phyloP scores from a whole-genome alignment of 345 rosid genomes.

The Gossypium raimondii region DNA sequence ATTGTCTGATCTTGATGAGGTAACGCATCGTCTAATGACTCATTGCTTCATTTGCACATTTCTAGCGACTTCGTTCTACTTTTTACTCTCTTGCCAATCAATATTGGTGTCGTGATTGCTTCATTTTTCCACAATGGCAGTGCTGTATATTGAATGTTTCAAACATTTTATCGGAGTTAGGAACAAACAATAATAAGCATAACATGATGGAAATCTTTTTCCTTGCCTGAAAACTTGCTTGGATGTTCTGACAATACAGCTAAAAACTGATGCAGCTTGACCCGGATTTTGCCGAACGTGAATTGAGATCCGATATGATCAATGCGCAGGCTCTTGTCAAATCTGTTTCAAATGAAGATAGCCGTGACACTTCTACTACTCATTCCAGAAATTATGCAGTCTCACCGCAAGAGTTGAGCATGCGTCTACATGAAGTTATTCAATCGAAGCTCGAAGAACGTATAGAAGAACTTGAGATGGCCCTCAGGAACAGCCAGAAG shows the following conservation, averaged over 20 bases:
- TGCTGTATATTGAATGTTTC: not conserved
- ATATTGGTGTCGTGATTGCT: not conserved
- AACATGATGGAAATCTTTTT: not conserved
- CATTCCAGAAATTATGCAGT: conserved; percentile 55
- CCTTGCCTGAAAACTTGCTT: not conserved
- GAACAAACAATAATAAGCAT: not conserved
- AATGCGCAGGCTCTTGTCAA: conserved; percentile 26
- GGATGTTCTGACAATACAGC: conserved; percentile 7
- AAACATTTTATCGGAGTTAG: not conserved
- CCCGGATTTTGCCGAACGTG: conserved; percentile 59
- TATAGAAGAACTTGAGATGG: conserved; percentile 64
- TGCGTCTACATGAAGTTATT: conserved; percentile 68
- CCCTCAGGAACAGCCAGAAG: conserved; percentile 65
- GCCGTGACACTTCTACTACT: conserved; percentile 48
- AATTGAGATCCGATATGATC: conserved; percentile 39
- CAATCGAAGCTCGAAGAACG: conserved; percentile 58
- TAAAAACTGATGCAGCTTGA: conserved; percentile 47
- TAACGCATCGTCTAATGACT: not conserved
- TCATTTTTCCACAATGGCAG: not conserved
- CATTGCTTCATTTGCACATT: conserved; percentile 2
- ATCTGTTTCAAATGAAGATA: conserved; percentile 44
- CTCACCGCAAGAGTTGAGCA: conserved; percentile 65
- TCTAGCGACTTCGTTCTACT: not conserved
- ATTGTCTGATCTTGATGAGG: conserved; percentile 52
- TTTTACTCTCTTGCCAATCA: not conserved